phyloP scores from a whole-genome alignment of 2,329 filamentous ascomycete species.

The Fusarium paranaense region DNA sequence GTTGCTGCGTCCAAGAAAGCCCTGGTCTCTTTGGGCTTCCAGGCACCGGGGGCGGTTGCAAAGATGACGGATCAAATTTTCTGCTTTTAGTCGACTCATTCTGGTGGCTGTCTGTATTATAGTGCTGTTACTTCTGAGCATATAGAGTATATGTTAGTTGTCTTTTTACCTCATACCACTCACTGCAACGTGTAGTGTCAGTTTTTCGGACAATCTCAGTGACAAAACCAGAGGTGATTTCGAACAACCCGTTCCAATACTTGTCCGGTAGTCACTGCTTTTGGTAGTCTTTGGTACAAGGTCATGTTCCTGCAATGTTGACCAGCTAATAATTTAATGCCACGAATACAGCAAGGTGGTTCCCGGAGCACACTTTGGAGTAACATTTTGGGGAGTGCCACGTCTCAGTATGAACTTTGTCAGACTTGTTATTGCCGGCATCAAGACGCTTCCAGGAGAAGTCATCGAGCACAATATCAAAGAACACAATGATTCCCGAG shows the following conservation, averaged over 20 bases:
- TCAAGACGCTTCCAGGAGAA: not conserved
- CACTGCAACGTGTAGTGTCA: not conserved
- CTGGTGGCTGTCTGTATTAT: not conserved
- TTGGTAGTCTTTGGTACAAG: not conserved
- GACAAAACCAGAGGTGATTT: not conserved
- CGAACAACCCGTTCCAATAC: not conserved
- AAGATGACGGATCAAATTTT: constrained; percentile 69
- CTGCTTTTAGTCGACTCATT: constrained; percentile 53
- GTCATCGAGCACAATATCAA: not conserved
- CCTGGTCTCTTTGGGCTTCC: constrained; percentile 61
- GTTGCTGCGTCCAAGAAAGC: constrained; percentile 66
- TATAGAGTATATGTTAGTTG: not conserved
- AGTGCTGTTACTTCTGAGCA: not conserved
- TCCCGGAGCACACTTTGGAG: too few species aligned
- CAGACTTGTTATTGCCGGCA: not conserved
- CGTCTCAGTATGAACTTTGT: not conserved
- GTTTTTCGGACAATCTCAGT: not conserved
- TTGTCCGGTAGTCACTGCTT: not conserved
- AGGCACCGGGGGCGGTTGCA: constrained; percentile 59
- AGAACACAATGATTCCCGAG: not conserved
- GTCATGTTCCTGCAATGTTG: not conserved
- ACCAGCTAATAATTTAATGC: not conserved
- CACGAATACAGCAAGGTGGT: not conserved
- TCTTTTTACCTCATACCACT: not conserved
- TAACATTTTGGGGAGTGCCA: not conserved